A percentile compares a stretch with the other conserved stretches of the same genome.
Conservation (phyloP, 164 flowering plant species). For the Aristolochia contorta region DNA sequence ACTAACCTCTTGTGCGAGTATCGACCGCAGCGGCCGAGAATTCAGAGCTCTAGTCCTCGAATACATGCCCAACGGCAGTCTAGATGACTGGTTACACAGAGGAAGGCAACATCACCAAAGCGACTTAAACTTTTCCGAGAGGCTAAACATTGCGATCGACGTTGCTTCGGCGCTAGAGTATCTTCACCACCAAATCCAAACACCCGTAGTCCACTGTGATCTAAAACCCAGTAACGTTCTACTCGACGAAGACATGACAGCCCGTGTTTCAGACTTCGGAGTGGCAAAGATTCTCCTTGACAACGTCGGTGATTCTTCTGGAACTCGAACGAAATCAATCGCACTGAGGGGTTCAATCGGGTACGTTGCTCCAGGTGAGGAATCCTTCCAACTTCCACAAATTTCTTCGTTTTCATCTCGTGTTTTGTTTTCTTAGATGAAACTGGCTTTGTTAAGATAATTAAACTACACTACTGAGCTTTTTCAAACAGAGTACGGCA, state of each 20-base stretch:
- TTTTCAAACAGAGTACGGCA: slow-evolving; percentile 14
- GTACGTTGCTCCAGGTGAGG: slow-evolving; percentile 20
- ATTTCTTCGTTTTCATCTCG: not conserved
- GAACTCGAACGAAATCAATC: not conserved
- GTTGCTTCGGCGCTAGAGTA: slow-evolving; percentile 29
- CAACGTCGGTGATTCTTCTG: not conserved
- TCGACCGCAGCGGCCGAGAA: slow-evolving; percentile 11
- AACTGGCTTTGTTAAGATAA: not conserved
- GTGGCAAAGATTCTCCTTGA: slow-evolving; percentile 8
- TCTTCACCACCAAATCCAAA: slow-evolving; percentile 20
- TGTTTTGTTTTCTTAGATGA: not conserved
- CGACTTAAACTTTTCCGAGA: slow-evolving; percentile 13
- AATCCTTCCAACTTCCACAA: no score
- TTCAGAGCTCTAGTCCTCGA: slow-evolving; percentile 17
- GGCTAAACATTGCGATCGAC: slow-evolving; percentile 26
- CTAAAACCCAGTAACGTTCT: slow-evolving; percentile 21
- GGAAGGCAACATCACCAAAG: not conserved
- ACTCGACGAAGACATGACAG: slow-evolving; percentile 12
- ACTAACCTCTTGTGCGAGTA: slow-evolving; percentile 11
- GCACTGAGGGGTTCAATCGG: slow-evolving; percentile 12
- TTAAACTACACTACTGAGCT: not conserved
- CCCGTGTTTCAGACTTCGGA: slow-evolving; percentile 18
- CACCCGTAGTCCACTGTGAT: slow-evolving; percentile 13
- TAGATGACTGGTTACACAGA: slow-evolving; percentile 18
- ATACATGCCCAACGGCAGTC: slow-evolving; percentile 17